Evolutionary conservation across 2,329 filamentous ascomycete species (phyloP).

Genomic region (Aspergillus tubingensis): DNA sequence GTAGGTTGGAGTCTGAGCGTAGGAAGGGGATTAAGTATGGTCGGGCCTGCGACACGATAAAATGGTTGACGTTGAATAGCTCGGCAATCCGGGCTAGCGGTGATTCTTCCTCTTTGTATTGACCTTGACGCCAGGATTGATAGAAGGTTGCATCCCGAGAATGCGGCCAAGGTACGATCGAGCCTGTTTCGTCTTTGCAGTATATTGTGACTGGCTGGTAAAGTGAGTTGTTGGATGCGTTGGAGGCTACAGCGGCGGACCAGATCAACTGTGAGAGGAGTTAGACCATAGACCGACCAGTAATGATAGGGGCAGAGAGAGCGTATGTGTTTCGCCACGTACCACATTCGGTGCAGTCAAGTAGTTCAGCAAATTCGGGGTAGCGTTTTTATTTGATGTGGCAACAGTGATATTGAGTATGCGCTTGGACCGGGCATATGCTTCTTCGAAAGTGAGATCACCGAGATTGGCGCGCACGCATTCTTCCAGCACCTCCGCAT

Average conservation of each 20-base stretch:
- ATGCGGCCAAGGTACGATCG: conserved; percentile 72
- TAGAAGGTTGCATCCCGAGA: conserved; percentile 59
- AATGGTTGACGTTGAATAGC: conserved; percentile 92
- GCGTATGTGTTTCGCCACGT: conserved; percentile 43
- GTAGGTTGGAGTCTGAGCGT: conserved; percentile 76
- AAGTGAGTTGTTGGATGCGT: conserved; percentile 58
- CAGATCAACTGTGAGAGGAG: conserved; percentile 59
- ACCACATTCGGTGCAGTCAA: conserved; percentile 91
- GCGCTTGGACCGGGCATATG: conserved; percentile 79
- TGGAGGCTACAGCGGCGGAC: conserved; percentile 47
- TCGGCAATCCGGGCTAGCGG: conserved; percentile 73
- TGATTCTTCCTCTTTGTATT: conserved; percentile 66
- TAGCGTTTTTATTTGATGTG: conserved; percentile 70
- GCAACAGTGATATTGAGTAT: conserved; percentile 91
- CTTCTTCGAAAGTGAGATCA: conserved; percentile 90
- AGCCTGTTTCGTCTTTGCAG: conserved; percentile 74
- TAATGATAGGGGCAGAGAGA: neutral
- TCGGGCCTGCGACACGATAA: conserved; percentile 87
- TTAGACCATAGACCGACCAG: neutral
- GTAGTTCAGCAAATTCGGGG: conserved; percentile 86
- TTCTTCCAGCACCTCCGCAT: conserved; percentile 77
- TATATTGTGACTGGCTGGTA: conserved; percentile 69
- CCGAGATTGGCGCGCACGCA: conserved; percentile 84
- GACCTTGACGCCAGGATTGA: conserved; percentile 67
- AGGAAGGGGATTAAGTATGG: conserved; percentile 88